Evolutionary conservation across 495 filamentous ascomycete genomes (phyloP), one percentile per base, ranked within the genome.

Genomic region (Penicillium turbatum): DNA sequence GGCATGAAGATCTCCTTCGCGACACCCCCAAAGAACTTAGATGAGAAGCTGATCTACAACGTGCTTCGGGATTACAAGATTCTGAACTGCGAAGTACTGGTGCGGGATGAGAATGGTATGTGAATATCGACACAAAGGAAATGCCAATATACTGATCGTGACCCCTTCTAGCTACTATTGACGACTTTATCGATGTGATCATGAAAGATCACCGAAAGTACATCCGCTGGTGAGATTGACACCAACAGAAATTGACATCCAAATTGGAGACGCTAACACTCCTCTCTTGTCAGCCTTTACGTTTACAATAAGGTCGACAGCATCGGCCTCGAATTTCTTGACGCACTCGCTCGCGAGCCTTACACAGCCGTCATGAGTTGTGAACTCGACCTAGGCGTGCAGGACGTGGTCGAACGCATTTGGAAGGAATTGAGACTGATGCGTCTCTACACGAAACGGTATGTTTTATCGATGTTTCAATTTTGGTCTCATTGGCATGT

Each of bases 261-360:
- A 36, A 31, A 11, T 15, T 0, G 24, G 3, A 34, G 16, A 35
- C 12, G 31, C 12, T 48, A 26, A 44, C 44, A 16, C 40, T 26
- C 16, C 21, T 46, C 11, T 37, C 21, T 30, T 24, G 32, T 4
- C 49, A 95, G 91, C 64, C 80, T 99, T 21, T 99, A 99, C 73
- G 95, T 97, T 27, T 99, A 99, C 82, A 99, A 99, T 87, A 99
- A 99, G 73, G 95, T 99, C 76, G 95, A 99, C 77, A 86, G 84
- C 68, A 86, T 99, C 60, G 91, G 88, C 24, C 80, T 99, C 55
- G 89, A 96, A 60, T 95, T 92, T 75, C 82, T 99, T 15, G 88
- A 99, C 72, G 81, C 86, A 61, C 77, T 99, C 3, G 95, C 95
- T 10, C 86, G 89, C 48, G 95, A 99, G 69, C 88, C 89, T 3